Conservation (phyloP, 2,329 filamentous ascomycete genomes). For the Fusarium udum region DNA sequence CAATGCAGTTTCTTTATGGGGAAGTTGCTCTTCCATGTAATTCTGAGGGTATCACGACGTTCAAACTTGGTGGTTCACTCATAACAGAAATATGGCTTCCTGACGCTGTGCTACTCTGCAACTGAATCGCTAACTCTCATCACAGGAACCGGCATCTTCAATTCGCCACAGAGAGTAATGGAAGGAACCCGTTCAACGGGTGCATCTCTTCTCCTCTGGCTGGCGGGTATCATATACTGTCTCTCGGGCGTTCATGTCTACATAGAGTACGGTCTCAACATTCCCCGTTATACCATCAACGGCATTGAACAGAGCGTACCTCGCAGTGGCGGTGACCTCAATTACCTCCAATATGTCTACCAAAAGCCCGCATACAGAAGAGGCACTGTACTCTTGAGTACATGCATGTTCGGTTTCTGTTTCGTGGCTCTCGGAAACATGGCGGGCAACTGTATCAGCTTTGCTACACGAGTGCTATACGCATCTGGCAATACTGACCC, state of each 20-base stretch:
- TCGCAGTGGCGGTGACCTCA: slow-evolving; percentile 57
- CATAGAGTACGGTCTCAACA: slow-evolving; percentile 58
- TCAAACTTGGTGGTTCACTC: background rate
- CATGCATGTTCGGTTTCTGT: slow-evolving; percentile 56
- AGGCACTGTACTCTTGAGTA: slow-evolving; percentile 51
- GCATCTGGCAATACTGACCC: slow-evolving; percentile 46
- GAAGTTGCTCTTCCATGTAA: background rate
- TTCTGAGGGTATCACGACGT: background rate
- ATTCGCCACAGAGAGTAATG: slow-evolving; percentile 48
- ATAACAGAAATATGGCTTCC: background rate
- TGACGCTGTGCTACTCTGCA: background rate
- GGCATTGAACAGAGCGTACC: slow-evolving; percentile 54
- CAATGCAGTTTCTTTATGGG: background rate
- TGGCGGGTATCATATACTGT: slow-evolving; percentile 51
- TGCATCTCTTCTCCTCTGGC: slow-evolving; percentile 53
- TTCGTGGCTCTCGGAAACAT: slow-evolving; percentile 60
- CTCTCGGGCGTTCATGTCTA: slow-evolving; percentile 50
- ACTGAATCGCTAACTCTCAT: slow-evolving; percentile 17
- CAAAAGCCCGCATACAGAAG: slow-evolving; percentile 48
- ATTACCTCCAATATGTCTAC: slow-evolving; percentile 60
- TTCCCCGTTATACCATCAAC: slow-evolving; percentile 53
- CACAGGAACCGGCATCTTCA: slow-evolving; percentile 51
- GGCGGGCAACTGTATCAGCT: slow-evolving; percentile 59
- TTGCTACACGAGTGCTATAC: slow-evolving; percentile 53
- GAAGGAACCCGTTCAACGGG: slow-evolving; percentile 47